phyloP scores from a whole-genome alignment of 208 protist genomes.

The Leishmania guyanensis region DNA sequence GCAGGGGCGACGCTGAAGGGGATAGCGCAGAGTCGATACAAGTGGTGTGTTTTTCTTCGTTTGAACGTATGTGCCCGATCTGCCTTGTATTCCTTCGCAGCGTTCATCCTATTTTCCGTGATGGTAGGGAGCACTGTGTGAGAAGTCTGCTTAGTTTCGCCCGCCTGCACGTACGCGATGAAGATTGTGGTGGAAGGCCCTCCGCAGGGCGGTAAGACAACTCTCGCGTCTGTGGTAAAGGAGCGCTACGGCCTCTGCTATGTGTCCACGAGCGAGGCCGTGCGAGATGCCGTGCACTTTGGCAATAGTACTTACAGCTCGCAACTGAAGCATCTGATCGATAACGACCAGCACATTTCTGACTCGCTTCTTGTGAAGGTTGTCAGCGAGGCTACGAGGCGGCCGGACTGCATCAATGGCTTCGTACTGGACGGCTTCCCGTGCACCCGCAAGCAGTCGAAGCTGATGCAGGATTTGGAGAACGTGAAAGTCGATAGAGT shows the following conservation, averaged over 20 bases:
- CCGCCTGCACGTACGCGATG: conserved; percentile 29
- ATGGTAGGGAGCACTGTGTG: not conserved
- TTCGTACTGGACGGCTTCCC: conserved; percentile 93
- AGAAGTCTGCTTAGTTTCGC: not conserved
- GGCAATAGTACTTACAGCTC: conserved; percentile 53
- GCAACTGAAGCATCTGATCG: conserved; percentile 62
- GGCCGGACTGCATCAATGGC: conserved; percentile 86
- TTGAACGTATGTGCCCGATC: not conserved
- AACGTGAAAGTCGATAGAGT: conserved; percentile 68
- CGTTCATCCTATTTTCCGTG: not conserved
- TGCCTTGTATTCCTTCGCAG: not conserved
- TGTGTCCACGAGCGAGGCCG: conserved; percentile 67
- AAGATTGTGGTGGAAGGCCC: conserved; percentile 81
- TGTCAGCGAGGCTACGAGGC: conserved; percentile 65
- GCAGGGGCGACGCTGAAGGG: not conserved
- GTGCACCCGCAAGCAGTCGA: conserved; percentile 72
- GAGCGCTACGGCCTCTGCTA: conserved; percentile 89
- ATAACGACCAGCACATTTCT: conserved; percentile 66
- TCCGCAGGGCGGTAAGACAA: conserved; percentile 77
- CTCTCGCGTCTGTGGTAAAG: conserved; percentile 75
- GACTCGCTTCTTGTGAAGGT: conserved; percentile 71
- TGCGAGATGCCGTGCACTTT: conserved; percentile 70
- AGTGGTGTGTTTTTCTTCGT: not conserved
- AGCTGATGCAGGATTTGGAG: conserved; percentile 44
- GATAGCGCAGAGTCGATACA: not conserved